Evolutionary conservation across 805 yeast species (phyloP), one percentile per base, ranked within the genome.

Genomic region (Cyberlindnera sargentensis): DNA sequence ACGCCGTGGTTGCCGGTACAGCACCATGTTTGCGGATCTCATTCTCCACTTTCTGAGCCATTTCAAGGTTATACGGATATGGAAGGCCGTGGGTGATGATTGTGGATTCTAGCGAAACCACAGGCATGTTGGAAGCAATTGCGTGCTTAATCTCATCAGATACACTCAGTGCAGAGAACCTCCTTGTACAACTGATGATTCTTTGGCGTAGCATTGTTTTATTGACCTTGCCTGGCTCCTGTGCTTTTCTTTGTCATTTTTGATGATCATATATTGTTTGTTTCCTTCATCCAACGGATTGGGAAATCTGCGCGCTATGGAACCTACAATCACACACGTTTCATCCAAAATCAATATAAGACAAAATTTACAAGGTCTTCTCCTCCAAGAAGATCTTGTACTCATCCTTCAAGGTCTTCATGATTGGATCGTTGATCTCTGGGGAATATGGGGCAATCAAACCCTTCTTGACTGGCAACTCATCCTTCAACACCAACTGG

Each of bases 51-150:
- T 67, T 61, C 29, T 53, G 54, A 0, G 96, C 95, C 88, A 88
- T 81, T 26, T 70, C 69, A 8, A 84, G 55, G 55, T 89, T 88
- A 24, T 73, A 72, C 0, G 96, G 96, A 56, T 64, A 84, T 3
- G 96, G 95, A 34, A 88, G 70, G 1, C 96, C 96, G 65, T 88
- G 96, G 6, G 95, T 83, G 51, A 89, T 77, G 55, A 88, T 89
- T 6, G 96, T 88, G 24, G 89, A 80, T 58, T 89, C 96, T 11
- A 88, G 66, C 0, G 96, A 82, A 4, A 89, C 93, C 5, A 88
- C 77, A 0, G 96, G 95, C 32, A 49, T 62, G 20, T 72, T 70
- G 3, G 71, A 71, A 9, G 52, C 50, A 15, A 87, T 53, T 0
- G 95, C 95, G 47, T 80, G 79, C 47, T 59, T 54, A 11, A 88